phyloP scores from a whole-genome alignment of 208 protist genomes.

The Leishmania mexicana region DNA sequence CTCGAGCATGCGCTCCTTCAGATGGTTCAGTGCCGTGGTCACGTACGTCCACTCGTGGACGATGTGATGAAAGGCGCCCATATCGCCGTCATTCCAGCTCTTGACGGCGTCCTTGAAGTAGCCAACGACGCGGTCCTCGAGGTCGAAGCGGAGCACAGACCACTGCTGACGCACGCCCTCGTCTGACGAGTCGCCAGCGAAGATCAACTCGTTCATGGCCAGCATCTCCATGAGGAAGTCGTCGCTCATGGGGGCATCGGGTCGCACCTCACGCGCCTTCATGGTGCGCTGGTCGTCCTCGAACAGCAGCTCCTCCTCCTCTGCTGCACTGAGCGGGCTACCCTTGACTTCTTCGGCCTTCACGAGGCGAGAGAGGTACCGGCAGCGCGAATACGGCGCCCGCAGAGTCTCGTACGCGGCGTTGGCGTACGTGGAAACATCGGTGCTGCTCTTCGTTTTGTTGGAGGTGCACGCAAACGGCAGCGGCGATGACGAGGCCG shows the following conservation, averaged over 20 bases:
- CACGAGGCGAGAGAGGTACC: constrained; percentile 64
- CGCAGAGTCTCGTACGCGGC: constrained; percentile 73
- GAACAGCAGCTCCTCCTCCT: constrained; percentile 65
- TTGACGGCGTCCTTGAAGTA: constrained; percentile 45
- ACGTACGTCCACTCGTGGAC: constrained; percentile 87
- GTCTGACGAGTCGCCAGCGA: constrained; percentile 46
- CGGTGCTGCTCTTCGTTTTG: constrained; percentile 10
- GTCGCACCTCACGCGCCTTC: constrained; percentile 26
- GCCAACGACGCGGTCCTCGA: constrained; percentile 68
- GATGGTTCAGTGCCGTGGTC: constrained; percentile 59
- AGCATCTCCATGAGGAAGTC: constrained; percentile 84
- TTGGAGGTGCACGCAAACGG: constrained; percentile 7
- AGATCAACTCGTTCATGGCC: constrained; percentile 76
- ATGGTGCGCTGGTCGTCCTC: constrained; percentile 60
- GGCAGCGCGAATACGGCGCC: constrained; percentile 77
- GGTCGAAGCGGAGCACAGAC: constrained; percentile 54
- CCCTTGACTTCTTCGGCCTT: constrained; percentile 46
- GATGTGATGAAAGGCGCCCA: constrained; percentile 38
- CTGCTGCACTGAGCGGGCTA: constrained; percentile 38
- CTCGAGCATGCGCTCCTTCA: constrained; percentile 59
- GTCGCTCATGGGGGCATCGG: constrained; percentile 41
- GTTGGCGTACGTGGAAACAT: constrained; percentile 78
- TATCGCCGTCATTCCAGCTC: constrained; percentile 47
- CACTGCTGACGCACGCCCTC: constrained; percentile 44
- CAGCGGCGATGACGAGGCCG: not conserved